Conservation (phyloP, 2,329 filamentous ascomycete species). For the Chaetomiaceae sp. region DNA sequence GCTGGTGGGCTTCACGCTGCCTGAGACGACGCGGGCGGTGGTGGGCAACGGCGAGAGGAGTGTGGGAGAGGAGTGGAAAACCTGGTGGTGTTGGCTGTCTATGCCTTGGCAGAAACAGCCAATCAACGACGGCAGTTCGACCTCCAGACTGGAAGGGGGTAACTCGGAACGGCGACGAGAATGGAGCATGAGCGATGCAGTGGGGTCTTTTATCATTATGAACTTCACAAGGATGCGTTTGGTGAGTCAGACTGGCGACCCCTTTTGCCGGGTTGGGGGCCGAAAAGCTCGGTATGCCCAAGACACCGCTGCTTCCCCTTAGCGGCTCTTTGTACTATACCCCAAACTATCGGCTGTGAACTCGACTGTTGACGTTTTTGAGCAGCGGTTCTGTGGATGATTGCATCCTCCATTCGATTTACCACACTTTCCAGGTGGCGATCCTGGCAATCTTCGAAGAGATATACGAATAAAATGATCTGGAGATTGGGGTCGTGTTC, state of each 20-base stretch:
- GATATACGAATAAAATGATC: constrained; percentile 41
- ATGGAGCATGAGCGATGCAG: constrained; percentile 43
- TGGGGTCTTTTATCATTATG: constrained; percentile 44
- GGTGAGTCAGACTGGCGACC: too few relatives aligned
- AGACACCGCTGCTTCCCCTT: too few relatives aligned
- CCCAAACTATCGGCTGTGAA: too few relatives aligned
- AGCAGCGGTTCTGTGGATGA: constrained; percentile 37
- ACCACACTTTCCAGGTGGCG: constrained; percentile 47
- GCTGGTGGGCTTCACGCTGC: constrained; percentile 46
- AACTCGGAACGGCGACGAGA: constrained; percentile 12
- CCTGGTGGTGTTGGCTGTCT: not conserved
- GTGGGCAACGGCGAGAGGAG: constrained; percentile 47
- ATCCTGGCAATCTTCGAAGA: constrained; percentile 41
- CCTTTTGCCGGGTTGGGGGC: too few relatives aligned
- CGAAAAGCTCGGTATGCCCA: too few relatives aligned
- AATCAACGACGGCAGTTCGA: not conserved
- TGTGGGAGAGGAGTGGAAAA: not conserved
- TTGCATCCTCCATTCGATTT: constrained; percentile 38
- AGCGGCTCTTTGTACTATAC: too few relatives aligned
- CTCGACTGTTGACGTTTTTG: too few relatives aligned
- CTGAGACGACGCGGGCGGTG: constrained; percentile 46
- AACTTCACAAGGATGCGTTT: constrained; percentile 49
- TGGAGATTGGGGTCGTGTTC: constrained; percentile 13
- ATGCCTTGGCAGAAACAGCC: not conserved
- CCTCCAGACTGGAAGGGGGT: not conserved